Evolutionary conservation across 495 filamentous ascomycete species (phyloP), one percentile per base, ranked within the genome.

Genomic region (Penicillium egyptiacum): DNA sequence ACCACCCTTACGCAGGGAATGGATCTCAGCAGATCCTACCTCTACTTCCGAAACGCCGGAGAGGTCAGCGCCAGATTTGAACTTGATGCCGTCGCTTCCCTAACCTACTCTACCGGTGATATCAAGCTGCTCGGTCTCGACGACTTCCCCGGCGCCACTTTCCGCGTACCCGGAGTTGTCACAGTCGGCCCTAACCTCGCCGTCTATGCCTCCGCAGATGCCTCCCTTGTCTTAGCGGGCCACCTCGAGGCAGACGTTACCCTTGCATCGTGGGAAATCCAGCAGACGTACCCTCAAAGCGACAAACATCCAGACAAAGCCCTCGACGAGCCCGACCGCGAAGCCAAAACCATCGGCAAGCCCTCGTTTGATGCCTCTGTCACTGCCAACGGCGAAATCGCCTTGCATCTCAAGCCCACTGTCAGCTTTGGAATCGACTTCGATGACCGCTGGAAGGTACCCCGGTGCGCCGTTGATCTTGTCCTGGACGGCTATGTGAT

Each of bases 161-260:
- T 76, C 54, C 23, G 37, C 6, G 65, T 76, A 8, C 74, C 72
- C 0, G 70, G 70, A 0, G 63, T 76, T 25, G 59, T 65, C 0
- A 73, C 68, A 2, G 56, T 76, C n/a, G 72, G 72, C 5, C 72
- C 73, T 5, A 53, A 69, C 11, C 50, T 75, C 42, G 61, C 55
- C 10, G 22, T 76, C 16, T 39, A 59, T 22, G 70, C 58, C 6
- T 41, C 45, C 1, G 26, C 70, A 9, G 55, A 74, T 16, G 61
- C 52, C 12, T 33, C 23, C 0, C 11, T 66, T 20, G 53, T 53
- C 9, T 22, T 69, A 16, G 37, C 55, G 23, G 63, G 53, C n/a
- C 46, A 62, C 20, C 25, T 65, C 0, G 62, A 62, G 31, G 42
- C 59, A 14, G 40, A 48, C 6, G 55, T 65, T 17, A 53, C 45